Evolutionary conservation across 2,329 filamentous ascomycete genomes (phyloP).

Genomic region (Neocatenulostroma microsporum): DNA sequence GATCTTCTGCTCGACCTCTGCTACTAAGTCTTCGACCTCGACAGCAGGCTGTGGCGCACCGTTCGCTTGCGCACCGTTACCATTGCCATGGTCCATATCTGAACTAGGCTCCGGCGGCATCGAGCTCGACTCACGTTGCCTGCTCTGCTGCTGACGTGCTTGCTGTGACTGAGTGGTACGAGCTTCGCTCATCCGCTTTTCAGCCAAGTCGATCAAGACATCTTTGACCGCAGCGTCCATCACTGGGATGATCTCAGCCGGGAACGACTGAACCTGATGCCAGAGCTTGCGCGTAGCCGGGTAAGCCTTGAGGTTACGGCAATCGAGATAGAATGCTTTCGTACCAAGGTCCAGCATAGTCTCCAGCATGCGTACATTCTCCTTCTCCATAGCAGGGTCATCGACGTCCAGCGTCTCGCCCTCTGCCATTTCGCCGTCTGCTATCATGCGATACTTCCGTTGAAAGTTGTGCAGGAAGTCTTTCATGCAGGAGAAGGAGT

Average conservation of each 20-base stretch:
- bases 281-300: conserved; percentile 88
- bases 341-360: conserved; percentile 85
- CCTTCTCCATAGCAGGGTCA: conserved; percentile 65
- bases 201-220: conserved; percentile 81
- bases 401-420: conserved; percentile 58
- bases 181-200: conserved; percentile 66
- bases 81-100: conserved; percentile 46
- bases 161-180: conserved; percentile 29
- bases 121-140: conserved; percentile 52
- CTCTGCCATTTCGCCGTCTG: conserved; percentile 71
- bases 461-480: conserved; percentile 90
- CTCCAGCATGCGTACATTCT: conserved; percentile 78
- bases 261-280: conserved; percentile 90
- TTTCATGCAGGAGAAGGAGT: conserved; percentile 80
- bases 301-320: conserved; percentile 83
- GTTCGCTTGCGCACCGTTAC: conserved; percentile 20
- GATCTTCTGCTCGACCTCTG: conserved; percentile 68
- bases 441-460: conserved; percentile 87
- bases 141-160: conserved; percentile 14
- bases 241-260: conserved; percentile 89
- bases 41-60: conserved; percentile 5
- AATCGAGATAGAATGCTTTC: conserved; percentile 77
- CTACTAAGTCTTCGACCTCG: conserved; percentile 55
- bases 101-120: conserved; percentile 73
- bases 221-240: conserved; percentile 96